A percentile compares a stretch with the other conserved stretches of the same genome.
Evolutionary conservation across 2,329 filamentous ascomycete species (phyloP).

Genomic region (Dendryphion nanum): DNA sequence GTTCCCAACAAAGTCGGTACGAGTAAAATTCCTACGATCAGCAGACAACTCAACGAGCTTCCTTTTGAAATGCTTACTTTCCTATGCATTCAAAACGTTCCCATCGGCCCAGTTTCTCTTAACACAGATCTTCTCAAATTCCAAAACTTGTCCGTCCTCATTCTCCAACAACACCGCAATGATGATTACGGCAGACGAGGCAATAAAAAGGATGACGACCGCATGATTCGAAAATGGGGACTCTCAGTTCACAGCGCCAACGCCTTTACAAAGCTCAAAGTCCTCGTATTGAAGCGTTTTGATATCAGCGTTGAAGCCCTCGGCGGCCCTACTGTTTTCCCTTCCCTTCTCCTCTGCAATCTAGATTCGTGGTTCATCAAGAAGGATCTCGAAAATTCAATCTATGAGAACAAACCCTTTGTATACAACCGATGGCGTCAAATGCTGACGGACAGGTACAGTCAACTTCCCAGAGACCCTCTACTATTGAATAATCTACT

Average conservation of each 20-base stretch:
- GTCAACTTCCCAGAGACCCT: too few relatives aligned
- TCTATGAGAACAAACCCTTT: too few relatives aligned
- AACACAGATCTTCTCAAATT: conserved; percentile 14
- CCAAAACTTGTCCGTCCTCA: conserved; percentile 15
- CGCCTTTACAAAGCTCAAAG: not conserved
- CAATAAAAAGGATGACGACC: not conserved
- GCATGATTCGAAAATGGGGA: not conserved
- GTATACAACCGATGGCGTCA: too few relatives aligned
- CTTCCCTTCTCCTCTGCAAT: not conserved
- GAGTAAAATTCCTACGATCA: too few relatives aligned
- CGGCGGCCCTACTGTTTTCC: not conserved
- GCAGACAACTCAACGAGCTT: conserved; percentile 11
- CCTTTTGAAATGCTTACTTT: conserved; percentile 14
- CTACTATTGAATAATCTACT: too few relatives aligned
- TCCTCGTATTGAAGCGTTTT: not conserved
- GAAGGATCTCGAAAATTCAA: not conserved
- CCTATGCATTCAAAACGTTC: conserved; percentile 9
- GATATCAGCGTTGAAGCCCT: not conserved
- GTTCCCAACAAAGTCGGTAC: not conserved
- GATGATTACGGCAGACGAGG: not conserved
- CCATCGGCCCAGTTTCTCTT: conserved; percentile 13
- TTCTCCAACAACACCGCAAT: conserved; percentile 12
- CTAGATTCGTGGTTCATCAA: not conserved
- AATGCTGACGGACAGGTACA: too few relatives aligned
- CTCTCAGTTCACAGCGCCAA: not conserved